These are phyloP conservation scores for Urochloa ruziziensis DNA, from an alignment of 176 grass and related monocot genomes.

Conservation along the genomic window DNA sequence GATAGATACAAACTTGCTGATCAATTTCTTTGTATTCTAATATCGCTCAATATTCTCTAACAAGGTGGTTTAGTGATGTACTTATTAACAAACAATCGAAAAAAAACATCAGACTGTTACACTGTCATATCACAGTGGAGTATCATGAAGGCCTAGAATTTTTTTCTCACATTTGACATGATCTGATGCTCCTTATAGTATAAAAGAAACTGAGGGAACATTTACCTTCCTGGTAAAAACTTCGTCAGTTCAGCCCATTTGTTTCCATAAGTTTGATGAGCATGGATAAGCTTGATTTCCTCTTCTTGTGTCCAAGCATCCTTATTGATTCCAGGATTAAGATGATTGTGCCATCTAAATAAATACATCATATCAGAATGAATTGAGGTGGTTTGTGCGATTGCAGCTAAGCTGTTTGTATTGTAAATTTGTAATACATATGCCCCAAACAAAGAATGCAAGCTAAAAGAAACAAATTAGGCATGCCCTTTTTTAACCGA, in stretches of 20 bases:
- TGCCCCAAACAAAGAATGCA: neutral
- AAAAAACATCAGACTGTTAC: neutral
- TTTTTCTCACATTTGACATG: neutral
- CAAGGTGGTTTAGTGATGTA: neutral
- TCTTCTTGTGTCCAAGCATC: slow-evolving; percentile 94
- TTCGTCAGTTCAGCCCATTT: slow-evolving; percentile 78
- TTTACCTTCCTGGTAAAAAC: slow-evolving; percentile 87
- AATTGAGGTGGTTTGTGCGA: neutral
- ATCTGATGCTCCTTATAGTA: neutral
- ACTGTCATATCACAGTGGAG: slow-evolving; percentile 11
- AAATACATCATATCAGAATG: slow-evolving; percentile 22
- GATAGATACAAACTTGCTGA: slow-evolving; percentile 10
- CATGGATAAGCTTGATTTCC: slow-evolving; percentile 75
- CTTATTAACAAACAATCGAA: neutral
- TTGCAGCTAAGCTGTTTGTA: too few species aligned
- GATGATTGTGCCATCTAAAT: slow-evolving; percentile 93
- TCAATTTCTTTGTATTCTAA: slow-evolving; percentile 17
- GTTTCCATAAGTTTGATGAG: slow-evolving; percentile 65
- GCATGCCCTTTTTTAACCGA: slow-evolving; percentile 19
- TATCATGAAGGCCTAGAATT: slow-evolving; percentile 4
- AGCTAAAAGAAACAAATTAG: slow-evolving; percentile 2
- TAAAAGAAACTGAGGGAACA: neutral
- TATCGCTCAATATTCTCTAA: too few species aligned
- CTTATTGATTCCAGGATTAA: slow-evolving; percentile 90
- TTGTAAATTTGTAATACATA: slow-evolving; percentile 2